phyloP scores from a whole-genome alignment of 352 stramenopile species.

The Phytophthora pisi region DNA sequence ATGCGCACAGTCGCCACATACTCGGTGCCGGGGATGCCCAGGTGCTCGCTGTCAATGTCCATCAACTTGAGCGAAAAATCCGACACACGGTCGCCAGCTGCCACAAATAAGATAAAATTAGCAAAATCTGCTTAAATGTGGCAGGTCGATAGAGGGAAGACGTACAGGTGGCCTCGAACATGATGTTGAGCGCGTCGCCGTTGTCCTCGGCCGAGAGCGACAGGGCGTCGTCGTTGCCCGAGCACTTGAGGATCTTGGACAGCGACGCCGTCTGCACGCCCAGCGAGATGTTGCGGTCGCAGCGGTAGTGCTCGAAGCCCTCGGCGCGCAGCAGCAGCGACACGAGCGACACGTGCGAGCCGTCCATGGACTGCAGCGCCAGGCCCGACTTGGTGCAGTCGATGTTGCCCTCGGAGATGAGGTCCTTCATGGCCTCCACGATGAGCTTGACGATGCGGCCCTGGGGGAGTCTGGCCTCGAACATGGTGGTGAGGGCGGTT shows the following conservation, averaged over 20 bases:
- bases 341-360: conserved; percentile 98
- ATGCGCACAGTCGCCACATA: conserved; percentile 97
- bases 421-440: conserved; percentile 99
- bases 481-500: conserved; percentile 82
- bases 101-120: conserved; percentile 17
- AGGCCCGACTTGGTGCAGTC: conserved; percentile 95
- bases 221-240: conserved; percentile 97
- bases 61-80: conserved; percentile 99
- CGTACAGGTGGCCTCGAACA: conserved; percentile 97
- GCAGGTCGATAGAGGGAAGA: conserved; percentile 10
- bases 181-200: conserved; percentile 95
- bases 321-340: conserved; percentile 93
- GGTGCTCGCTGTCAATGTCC: conserved; percentile 99
- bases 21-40: conserved; percentile 98
- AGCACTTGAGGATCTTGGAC: conserved; percentile 99
- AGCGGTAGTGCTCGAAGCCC: conserved; percentile 99
- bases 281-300: conserved; percentile 97
- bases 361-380: conserved; percentile 98
- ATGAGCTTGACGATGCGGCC: conserved; percentile 99
- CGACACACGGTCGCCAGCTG: conserved; percentile 91
- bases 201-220: conserved; percentile 99
- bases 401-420: conserved; percentile 99
- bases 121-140: background rate
- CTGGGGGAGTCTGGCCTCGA: conserved; percentile 97
- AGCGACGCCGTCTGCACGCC: conserved; percentile 98